Base-by-base conservation (phyloP, 2,329 filamentous ascomycete genomes). In the Seiridium cupressi region DNA sequence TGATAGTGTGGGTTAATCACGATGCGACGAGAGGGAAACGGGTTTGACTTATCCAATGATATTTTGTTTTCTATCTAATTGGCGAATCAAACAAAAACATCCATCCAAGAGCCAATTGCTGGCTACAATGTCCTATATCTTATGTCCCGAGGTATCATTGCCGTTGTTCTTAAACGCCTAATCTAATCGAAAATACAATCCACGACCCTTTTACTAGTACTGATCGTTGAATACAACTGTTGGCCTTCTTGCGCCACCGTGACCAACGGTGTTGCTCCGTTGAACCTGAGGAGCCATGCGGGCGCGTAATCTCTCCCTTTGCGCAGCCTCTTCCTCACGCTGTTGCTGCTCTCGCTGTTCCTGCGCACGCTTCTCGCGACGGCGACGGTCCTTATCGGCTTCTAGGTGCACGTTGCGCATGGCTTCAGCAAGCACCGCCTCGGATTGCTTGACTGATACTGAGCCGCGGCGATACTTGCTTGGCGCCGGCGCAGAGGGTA, bases 131-230 rank as follows among this genome's bases (percentile, higher is more conserved):
- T 18, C 38, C 38, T 55, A 38, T 44, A 44, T 55, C 7, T 18
- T 48, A 53, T 6, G n/a, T 53, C 49, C 51, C 38, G 26, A 55
- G 51, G 51, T 55, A 55, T 55, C 51, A 40, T 55, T 44, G 26
- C 44, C 31, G 7, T n/a, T 35, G 44, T 55, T 55, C 51, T 38
- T 53, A 31, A 55, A 55, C 36, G 36, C 36, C 51, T 31, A 26
- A 26, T 8, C 32, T 38, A 35, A 10, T 18, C 32, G 4, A 53
- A 55, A 55, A 55, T 31, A 18, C 38, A 44, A 55, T 55, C 44
- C 5, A 44, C 5, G 35, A 42, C 40, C 11, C 38, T 34, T 4
- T 5, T 32, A 57, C 18, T 8, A 6, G 31, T 57, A 32, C 11
- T n/a, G 49, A 11, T 9, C 26, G 5, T 58, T 32, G 38, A 49